A percentile compares a stretch with the other conserved stretches of the same genome.
These are phyloP conservation scores for Bipolaris zeicola DNA, from an alignment of 2,329 filamentous ascomycete genomes.

Conservation along the genomic window DNA sequence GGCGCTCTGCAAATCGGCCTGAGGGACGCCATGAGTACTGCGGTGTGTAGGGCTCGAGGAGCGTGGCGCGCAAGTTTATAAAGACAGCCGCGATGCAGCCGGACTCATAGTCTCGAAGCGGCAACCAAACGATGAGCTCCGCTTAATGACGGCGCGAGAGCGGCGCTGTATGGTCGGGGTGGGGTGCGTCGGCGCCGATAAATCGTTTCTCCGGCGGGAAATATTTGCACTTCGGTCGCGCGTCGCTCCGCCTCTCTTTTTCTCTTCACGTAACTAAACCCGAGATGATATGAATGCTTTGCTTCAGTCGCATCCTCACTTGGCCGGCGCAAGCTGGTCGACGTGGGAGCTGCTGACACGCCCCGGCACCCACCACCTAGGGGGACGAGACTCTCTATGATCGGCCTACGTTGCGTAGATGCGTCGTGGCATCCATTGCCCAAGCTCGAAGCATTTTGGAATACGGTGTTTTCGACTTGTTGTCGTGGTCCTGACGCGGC, in stretches of 20 bases:
- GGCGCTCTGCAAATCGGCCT: slow-evolving; percentile 49
- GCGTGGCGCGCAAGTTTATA: slow-evolving; percentile 27
- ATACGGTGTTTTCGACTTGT: background rate
- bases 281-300: slow-evolving; percentile 75
- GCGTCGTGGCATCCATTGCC: slow-evolving; percentile 2
- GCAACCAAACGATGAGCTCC: slow-evolving; percentile 29
- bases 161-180: slow-evolving; percentile 12
- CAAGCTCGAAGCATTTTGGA: background rate
- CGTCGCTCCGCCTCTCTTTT: slow-evolving; percentile 26
- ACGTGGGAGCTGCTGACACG: slow-evolving; percentile 58
- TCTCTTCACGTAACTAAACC: slow-evolving; percentile 74
- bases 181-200: slow-evolving; percentile 12
- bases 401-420: slow-evolving; percentile 48
- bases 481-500: background rate
- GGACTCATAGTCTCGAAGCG: slow-evolving; percentile 32
- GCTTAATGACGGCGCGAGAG: slow-evolving; percentile 23
- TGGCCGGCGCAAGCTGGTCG: slow-evolving; percentile 53
- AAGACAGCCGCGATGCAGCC: slow-evolving; percentile 20
- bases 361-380: slow-evolving; percentile 55
- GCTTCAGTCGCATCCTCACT: slow-evolving; percentile 61
- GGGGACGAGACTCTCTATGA: slow-evolving; percentile 54
- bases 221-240: slow-evolving; percentile 22
- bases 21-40: slow-evolving; percentile 50
- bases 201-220: slow-evolving; percentile 29
- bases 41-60: slow-evolving; percentile 14